Evolutionary conservation across 306 rosid genomes (phyloP), one percentile per base, ranked within the genome.

Genomic region (Urtica urens): DNA sequence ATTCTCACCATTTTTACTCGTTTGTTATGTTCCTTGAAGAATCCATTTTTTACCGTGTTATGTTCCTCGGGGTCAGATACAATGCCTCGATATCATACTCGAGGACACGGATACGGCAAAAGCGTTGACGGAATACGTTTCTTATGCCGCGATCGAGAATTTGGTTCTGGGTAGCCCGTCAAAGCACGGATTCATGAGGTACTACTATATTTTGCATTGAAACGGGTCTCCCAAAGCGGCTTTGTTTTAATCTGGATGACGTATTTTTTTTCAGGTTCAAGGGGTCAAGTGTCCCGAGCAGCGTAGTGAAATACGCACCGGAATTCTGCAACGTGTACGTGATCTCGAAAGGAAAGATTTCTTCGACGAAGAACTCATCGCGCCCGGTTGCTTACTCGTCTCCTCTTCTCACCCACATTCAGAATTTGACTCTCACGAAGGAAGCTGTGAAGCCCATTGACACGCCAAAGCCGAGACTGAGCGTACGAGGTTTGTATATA

Each of bases 111-210:
- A 92, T 62, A 48, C 82, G 18, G 81, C 58, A 16, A 85, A 75
- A 70, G 93, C 83, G 28, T 46, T 92, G 31, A 75, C 81, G 8
- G 96, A 92, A 63, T 92, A 82, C 63, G 70, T 60, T 60, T 75
- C 93, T 15, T 64, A 71, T 35, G 83, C 86, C 58, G 99, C 96
- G 15, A 82, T 92, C 18, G 93, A 82, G 51, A 75, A 68, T 51
- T 50, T 85, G 78, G 81, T 92, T 55, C 33, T 92, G 35, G 99
- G 96, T 29, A 75, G 83, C 49, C 61, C 96, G 11, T 11, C 83
- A 27, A 82, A 66, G 56, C 99, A 82, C 72, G 87, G 88, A 14
- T 86, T 92, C 66, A 92, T 92, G 12, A 67, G 96, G 99, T 82
- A 68, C 38, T 29, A 12, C 20, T 45, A n/a, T 26, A 2, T 6